Conservation (phyloP, 2,329 filamentous ascomycete genomes). For the Fusarium clavum region DNA sequence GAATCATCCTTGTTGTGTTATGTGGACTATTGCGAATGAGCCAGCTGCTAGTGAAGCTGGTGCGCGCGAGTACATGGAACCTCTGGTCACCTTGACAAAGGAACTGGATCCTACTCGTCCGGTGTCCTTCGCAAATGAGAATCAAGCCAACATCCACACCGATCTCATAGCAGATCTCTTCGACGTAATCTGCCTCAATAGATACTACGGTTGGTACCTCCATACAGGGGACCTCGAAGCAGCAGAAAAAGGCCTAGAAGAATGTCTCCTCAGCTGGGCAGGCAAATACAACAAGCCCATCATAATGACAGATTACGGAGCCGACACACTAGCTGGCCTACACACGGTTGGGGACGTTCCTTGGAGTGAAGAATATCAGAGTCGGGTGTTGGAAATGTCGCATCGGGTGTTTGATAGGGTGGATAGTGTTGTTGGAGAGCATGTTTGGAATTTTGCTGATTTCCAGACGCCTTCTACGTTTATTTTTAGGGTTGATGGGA, state of each 20-base stretch:
- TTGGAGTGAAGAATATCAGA: constrained; percentile 37
- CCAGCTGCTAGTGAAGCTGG: background rate
- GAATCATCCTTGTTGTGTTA: background rate
- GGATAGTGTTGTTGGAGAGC: constrained; percentile 29
- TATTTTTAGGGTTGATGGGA: constrained; percentile 33
- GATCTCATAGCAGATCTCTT: background rate
- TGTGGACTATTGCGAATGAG: background rate
- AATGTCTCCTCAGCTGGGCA: background rate
- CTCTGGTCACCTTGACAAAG: background rate
- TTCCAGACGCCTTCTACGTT: constrained; percentile 20
- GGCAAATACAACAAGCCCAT: background rate
- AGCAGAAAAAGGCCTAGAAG: background rate
- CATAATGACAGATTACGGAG: background rate
- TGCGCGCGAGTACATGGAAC: background rate
- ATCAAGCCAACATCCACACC: background rate
- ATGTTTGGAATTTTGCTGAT: constrained; percentile 39
- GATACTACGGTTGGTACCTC: background rate
- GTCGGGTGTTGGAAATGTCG: constrained; percentile 25
- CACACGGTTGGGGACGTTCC: constrained; percentile 29
- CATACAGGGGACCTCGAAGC: background rate
- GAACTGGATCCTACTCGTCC: background rate
- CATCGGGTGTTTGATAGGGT: constrained; percentile 33
- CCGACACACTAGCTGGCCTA: background rate
- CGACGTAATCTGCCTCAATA: background rate
- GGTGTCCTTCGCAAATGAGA: fast-evolving